These are phyloP conservation scores for Leucocoprinus leucothites DNA, from an alignment of 768 basidiomycete species.

Conservation along the genomic window DNA sequence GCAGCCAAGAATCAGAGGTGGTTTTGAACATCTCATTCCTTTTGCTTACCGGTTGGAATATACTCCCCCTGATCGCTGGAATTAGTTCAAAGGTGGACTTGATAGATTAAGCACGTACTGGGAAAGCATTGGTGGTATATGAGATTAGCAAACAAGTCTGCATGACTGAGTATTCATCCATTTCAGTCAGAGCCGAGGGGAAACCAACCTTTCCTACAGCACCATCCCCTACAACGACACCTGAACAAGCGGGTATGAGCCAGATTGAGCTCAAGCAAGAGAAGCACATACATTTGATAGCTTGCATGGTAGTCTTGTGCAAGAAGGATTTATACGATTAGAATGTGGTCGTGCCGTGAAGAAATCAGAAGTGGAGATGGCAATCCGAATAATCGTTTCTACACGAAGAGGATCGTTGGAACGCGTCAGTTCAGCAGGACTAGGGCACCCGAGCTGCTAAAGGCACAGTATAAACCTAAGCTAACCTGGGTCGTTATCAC, in stretches of 20 bases:
- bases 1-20: not conserved
- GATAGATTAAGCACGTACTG: constrained; percentile 49
- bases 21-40: constrained; percentile 4
- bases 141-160: constrained; percentile 99
- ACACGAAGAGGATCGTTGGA: constrained; percentile 6
- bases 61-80: constrained; percentile 75
- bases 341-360: not conserved
- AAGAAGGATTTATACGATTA: not conserved
- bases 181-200: constrained; percentile 8
- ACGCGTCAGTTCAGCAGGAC: not conserved
- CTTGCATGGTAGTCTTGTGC: constrained; percentile 62
- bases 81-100: constrained; percentile 16
- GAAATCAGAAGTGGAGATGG: not conserved
- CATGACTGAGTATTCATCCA: constrained; percentile 18
- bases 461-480: not conserved
- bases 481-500: constrained; percentile 10
- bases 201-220: constrained; percentile 90
- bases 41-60: constrained; percentile 78
- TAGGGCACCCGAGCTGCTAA: not conserved
- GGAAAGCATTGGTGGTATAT: constrained; percentile 98
- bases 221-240: constrained; percentile 98
- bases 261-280: constrained; percentile 15
- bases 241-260: constrained; percentile 44
- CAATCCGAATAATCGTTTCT: constrained; percentile 8
- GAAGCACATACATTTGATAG: constrained; percentile 78